Evolutionary conservation across 2,329 filamentous ascomycete genomes (phyloP).

Genomic region (Paraphoma chrysanthemicola): DNA sequence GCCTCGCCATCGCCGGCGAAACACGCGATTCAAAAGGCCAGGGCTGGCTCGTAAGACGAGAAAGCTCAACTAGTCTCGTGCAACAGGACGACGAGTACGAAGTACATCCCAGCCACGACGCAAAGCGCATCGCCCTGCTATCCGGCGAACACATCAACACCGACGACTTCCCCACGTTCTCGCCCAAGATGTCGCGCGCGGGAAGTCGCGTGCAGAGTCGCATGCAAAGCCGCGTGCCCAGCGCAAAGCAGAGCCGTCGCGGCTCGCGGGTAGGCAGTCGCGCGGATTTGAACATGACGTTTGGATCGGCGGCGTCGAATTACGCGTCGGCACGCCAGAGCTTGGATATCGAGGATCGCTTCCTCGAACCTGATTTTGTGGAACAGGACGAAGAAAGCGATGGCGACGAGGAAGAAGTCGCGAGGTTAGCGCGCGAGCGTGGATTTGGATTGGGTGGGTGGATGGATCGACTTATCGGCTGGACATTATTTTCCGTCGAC

Average conservation of each 20-base stretch:
- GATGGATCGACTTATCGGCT: slow-evolving; percentile 65
- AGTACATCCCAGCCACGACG: slow-evolving; percentile 28
- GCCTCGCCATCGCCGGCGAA: slow-evolving; percentile 62
- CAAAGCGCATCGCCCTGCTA: slow-evolving; percentile 33
- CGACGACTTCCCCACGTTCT: slow-evolving; percentile 40
- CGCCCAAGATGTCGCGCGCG: slow-evolving; percentile 35
- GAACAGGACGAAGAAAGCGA: slow-evolving; percentile 51
- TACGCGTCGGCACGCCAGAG: slow-evolving; percentile 34
- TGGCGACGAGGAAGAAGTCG: slow-evolving; percentile 62
- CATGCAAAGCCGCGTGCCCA: slow-evolving; percentile 47
- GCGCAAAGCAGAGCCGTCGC: slow-evolving; percentile 46
- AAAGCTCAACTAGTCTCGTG: slow-evolving; percentile 62
- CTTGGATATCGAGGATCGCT: slow-evolving; percentile 35
- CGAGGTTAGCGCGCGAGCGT: slow-evolving; percentile 57
- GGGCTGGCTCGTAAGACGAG: slow-evolving; percentile 64
- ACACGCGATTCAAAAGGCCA: slow-evolving; percentile 69
- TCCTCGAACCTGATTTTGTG: slow-evolving; percentile 59
- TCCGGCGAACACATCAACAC: slow-evolving; percentile 44
- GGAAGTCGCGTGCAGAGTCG: slow-evolving; percentile 48
- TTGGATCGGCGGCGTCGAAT: slow-evolving; percentile 12
- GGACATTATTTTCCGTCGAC: slow-evolving; percentile 62
- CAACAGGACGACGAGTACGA: slow-evolving; percentile 47
- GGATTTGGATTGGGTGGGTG: slow-evolving; percentile 63
- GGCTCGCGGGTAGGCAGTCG: slow-evolving; percentile 45
- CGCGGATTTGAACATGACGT: slow-evolving; percentile 47